Evolutionary conservation across 495 filamentous ascomycete genomes (phyloP), one percentile per base, ranked within the genome.

Genomic region (Hypoxylon trugodes): DNA sequence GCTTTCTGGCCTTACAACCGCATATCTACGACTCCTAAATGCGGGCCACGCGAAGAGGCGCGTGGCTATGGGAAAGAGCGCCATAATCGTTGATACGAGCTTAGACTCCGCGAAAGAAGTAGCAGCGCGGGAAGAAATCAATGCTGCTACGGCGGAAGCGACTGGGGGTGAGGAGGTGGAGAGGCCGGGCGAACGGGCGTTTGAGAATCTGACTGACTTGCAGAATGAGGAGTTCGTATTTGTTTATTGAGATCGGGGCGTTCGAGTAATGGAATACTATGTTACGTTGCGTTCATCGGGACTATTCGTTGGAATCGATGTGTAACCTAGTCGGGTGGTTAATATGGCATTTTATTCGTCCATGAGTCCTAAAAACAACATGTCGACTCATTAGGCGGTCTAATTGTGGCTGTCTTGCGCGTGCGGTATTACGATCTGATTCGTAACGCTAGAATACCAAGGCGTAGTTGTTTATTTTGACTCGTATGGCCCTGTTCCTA

Each of bases 171-270:
- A 55, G 1, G 55, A 46, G 8, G 41, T 50, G 3, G 50, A 56
- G 22, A 45, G 37, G 18, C 51, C 59, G 4, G 66, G 75, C 13
- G 78, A 79, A 13, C 76, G 77, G 47, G 74, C 76, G 6, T 80
- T 81, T 65, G 76, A 76, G 15, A 78, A 81, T 45, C 24, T 80
- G 42, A 81, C 80, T 16, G 78, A 81, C 46, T 64, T 69, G 60
- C 54, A 73, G 46, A 81, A 82, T 22, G 80, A 81, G 63, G 79
- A 81, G 8, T 81, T 81, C 68, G 75, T 83, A 2, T 80, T 79
- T 65, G 79, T 83, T 22, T 78, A 76, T 30, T 81, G 72, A 65
- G 25, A 4, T 36, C 7, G 12, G 8, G 6, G 25, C 25, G 8
- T 35, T 48, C n/a, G n/a, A n/a, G n/a, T n/a, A n/a, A n/a, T n/a